Evolutionary conservation across 192 early-diverging fungal species (phyloP).

Genomic region (Spizellomyces sp.): DNA sequence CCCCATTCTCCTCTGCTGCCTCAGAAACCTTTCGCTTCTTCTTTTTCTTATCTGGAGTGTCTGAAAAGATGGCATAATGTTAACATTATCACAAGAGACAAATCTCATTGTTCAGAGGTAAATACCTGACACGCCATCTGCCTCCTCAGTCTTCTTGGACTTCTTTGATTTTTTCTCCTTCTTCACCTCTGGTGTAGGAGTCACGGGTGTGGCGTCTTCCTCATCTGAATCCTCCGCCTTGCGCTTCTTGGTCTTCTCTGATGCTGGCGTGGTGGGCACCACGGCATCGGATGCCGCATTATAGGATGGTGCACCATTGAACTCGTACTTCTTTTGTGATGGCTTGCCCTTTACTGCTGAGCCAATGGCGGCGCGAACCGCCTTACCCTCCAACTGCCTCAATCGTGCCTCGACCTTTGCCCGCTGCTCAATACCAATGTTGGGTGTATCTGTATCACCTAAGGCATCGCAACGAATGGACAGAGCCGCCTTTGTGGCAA

Average conservation of each 20-base stretch:
- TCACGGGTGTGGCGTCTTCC: conserved; percentile 47
- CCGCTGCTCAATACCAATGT: conserved; percentile 84
- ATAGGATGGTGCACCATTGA: conserved; percentile 40
- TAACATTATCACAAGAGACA: background rate
- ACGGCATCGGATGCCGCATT: conserved; percentile 51
- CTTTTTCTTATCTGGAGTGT: conserved; percentile 40
- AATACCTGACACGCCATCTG: conserved; percentile 16
- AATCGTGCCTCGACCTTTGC: conserved; percentile 87
- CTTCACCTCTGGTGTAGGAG: conserved; percentile 53
- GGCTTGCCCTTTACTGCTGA: conserved; percentile 72
- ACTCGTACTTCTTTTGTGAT: conserved; percentile 67
- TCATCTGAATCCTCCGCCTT: conserved; percentile 46
- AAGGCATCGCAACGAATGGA: conserved; percentile 92
- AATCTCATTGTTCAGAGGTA: conserved; percentile 8
- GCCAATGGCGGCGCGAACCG: conserved; percentile 56
- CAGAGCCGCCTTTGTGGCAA: conserved; percentile 91
- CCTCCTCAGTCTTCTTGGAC: conserved; percentile 38
- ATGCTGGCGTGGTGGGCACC: conserved; percentile 34
- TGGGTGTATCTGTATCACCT: conserved; percentile 58
- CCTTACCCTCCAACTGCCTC: conserved; percentile 83
- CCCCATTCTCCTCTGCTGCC: conserved; percentile 19
- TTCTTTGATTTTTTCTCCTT: conserved; percentile 49
- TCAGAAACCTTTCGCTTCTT: conserved; percentile 37
- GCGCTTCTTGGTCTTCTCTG: conserved; percentile 49
- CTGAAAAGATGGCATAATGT: background rate